Percentiles rank a stretch among this genome's conserved stretches.
Evolutionary conservation across 202 grass and related monocot genomes (phyloP).

Genomic region (Digitaria exilis): DNA sequence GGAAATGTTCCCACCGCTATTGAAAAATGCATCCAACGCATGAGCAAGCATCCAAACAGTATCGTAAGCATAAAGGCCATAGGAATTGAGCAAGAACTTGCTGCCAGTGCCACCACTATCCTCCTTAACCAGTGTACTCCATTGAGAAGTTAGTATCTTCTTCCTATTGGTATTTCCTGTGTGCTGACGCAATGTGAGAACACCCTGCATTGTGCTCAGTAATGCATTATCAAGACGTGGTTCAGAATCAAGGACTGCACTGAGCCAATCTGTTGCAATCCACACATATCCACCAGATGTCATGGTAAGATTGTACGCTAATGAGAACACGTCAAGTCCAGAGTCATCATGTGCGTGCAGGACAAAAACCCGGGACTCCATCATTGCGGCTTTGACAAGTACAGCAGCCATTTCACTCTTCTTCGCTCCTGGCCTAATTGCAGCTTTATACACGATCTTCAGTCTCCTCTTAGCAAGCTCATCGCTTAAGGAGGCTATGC

Average conservation of each 20-base stretch:
- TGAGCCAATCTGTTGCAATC: slow-evolving; percentile 92
- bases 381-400: slow-evolving; percentile 66
- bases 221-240: slow-evolving; percentile 23
- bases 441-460: slow-evolving; percentile 70
- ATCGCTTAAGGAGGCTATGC: slow-evolving; percentile 61
- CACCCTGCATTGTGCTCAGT: slow-evolving; percentile 66
- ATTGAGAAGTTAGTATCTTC: slow-evolving; percentile 57
- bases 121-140: slow-evolving; percentile 52
- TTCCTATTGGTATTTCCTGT: slow-evolving; percentile 65
- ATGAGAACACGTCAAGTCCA: slow-evolving; percentile 55
- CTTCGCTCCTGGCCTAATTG: slow-evolving; percentile 67
- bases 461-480: slow-evolving; percentile 63
- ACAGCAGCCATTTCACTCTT: slow-evolving; percentile 63
- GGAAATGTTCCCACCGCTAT: slow-evolving; percentile 64
- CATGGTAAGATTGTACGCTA: slow-evolving; percentile 70
- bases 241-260: slow-evolving; percentile 57
- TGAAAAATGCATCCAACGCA: slow-evolving; percentile 81
- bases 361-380: slow-evolving; percentile 69
- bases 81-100: slow-evolving; percentile 54
- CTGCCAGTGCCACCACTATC: slow-evolving; percentile 5
- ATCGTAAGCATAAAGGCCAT: slow-evolving; percentile 81
- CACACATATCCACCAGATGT: slow-evolving; percentile 79
- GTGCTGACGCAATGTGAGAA: slow-evolving; percentile 74
- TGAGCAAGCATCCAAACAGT: slow-evolving; percentile 79
- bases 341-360: slow-evolving; percentile 64